A percentile compares a stretch with the other conserved stretches of the same genome.
phyloP scores from a whole-genome alignment of 2,329 filamentous ascomycete genomes.

The Aspergillus sp. region DNA sequence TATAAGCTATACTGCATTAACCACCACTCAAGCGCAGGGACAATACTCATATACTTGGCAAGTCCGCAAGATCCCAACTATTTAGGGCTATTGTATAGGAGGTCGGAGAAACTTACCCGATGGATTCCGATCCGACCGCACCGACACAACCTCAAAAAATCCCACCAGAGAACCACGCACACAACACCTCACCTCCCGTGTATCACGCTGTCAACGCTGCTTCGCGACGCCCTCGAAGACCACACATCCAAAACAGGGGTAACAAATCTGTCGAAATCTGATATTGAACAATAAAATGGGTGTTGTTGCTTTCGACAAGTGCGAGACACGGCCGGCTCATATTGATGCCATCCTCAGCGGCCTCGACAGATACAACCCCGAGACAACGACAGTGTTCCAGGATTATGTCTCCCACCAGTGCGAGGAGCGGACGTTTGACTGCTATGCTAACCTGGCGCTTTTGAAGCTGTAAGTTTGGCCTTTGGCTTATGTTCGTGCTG shows the following conservation, averaged over 20 bases:
- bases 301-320: conserved; percentile 63
- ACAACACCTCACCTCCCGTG: not conserved
- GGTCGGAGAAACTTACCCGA: conserved; percentile 4
- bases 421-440: conserved; percentile 88
- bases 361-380: conserved; percentile 96
- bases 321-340: conserved; percentile 82
- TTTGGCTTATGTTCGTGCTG: not conserved
- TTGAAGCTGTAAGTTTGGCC: conserved; percentile 71
- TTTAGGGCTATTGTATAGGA: not conserved
- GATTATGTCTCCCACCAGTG: conserved; percentile 92
- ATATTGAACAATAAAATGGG: conserved; percentile 11
- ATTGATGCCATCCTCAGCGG: conserved; percentile 93
- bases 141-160: conserved; percentile 14
- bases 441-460: conserved; percentile 91
- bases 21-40: no score
- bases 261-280: not conserved
- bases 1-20: no score
- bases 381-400: conserved; percentile 88
- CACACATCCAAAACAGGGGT: not conserved
- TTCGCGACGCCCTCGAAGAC: no score
- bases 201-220: not conserved
- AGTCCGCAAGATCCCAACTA: no score
- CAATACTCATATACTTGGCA: no score
- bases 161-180: conserved; percentile 9
- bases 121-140: not conserved